Evolutionary conservation across 495 filamentous ascomycete species (phyloP).

Genomic region (Xylona heveae): DNA sequence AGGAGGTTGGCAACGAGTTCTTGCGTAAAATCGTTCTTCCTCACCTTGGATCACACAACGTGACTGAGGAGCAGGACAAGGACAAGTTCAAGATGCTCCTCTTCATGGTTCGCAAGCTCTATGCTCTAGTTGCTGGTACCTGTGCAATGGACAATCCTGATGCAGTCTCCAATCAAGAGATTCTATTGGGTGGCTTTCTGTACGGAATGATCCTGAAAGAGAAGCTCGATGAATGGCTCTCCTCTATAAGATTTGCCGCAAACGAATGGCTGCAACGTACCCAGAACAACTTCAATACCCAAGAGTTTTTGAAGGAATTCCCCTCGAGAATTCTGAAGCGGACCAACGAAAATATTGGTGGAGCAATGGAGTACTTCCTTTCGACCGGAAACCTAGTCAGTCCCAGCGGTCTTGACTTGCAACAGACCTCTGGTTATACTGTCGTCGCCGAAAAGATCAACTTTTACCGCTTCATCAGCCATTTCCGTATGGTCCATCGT

Average conservation of each 20-base stretch:
- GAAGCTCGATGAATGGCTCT: constrained; percentile 70
- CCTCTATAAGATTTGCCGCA: constrained; percentile 32
- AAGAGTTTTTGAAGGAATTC: constrained; percentile 59
- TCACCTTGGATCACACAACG: constrained; percentile 65
- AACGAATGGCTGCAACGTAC: constrained; percentile 45
- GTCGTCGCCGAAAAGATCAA: constrained; percentile 98
- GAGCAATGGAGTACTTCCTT: constrained; percentile 77
- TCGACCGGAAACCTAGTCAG: constrained; percentile 88
- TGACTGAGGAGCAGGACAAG: constrained; percentile 56
- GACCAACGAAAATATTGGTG: constrained; percentile 74
- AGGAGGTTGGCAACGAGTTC: constrained; percentile 78
- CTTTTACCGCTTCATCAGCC: constrained; percentile 95
- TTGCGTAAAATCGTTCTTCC: constrained; percentile 74
- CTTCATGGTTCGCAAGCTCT: constrained; percentile 92
- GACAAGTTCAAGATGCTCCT: constrained; percentile 91
- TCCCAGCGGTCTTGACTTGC: constrained; percentile 77
- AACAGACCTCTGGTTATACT: constrained; percentile 84
- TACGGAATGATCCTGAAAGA: constrained; percentile 95
- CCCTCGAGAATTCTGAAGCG: constrained; percentile 49
- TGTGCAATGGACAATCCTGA: constrained; percentile 89
- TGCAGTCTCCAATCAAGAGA: constrained; percentile 84
- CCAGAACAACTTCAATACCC: constrained; percentile 41
- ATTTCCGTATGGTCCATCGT: constrained; percentile 98
- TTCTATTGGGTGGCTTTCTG: constrained; percentile 77
- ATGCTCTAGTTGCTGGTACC: constrained; percentile 76